phyloP scores from a whole-genome alignment of 768 basidiomycete genomes.

The Chalciporus pseudorubinellus region DNA sequence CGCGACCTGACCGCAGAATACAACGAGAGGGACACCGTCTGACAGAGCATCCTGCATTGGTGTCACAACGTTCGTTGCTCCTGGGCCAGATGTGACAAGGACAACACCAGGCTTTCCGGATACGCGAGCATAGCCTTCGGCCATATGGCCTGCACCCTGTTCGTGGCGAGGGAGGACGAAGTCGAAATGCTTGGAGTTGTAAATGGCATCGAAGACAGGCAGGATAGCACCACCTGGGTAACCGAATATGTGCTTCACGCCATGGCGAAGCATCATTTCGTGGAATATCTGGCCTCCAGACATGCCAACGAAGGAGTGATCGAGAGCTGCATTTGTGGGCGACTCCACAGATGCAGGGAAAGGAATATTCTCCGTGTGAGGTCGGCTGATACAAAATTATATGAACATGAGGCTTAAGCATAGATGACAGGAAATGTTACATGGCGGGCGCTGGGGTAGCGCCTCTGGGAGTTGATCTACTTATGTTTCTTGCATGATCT shows the following conservation, averaged over 20 bases:
- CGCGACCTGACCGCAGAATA: constrained; percentile 97
- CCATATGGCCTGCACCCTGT: constrained; percentile 99
- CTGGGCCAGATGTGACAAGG: constrained; percentile 96
- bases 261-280: constrained; percentile 99
- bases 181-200: constrained; percentile 92
- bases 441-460: constrained; percentile 61
- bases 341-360: constrained; percentile 35
- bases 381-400: constrained; percentile 54
- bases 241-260: constrained; percentile 94
- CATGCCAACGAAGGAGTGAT: constrained; percentile 88
- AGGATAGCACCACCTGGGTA: constrained; percentile 98
- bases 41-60: constrained; percentile 97
- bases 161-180: constrained; percentile 96
- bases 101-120: constrained; percentile 97
- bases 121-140: constrained; percentile 96
- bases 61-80: constrained; percentile 96
- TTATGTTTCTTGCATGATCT: constrained; percentile 74
- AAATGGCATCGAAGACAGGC: constrained; percentile 99
- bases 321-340: constrained; percentile 51
- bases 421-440: constrained; percentile 40
- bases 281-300: constrained; percentile 98
- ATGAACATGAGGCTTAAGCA: constrained; percentile 23
- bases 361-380: constrained; percentile 38
- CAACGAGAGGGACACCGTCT: constrained; percentile 91
- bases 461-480: constrained; percentile 58